Evolutionary conservation across 106 monocot species (phyloP).

Genomic region (Allium fistulosum): DNA sequence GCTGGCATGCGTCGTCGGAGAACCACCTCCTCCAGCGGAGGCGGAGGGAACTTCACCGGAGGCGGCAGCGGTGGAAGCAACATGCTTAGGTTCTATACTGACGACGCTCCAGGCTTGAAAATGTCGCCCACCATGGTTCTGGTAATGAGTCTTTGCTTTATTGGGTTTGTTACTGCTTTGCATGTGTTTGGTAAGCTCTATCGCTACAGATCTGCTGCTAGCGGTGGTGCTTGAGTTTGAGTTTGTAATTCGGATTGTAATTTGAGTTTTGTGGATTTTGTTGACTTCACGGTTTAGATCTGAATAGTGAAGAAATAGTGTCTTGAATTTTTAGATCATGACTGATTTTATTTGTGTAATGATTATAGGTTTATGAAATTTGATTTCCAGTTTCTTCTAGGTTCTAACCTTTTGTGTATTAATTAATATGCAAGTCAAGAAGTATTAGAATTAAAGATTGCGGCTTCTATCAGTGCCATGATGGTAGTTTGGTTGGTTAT

Average conservation of each 20-base stretch:
- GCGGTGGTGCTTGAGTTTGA: conserved; percentile 4
- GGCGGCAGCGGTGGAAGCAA: conserved; percentile 27
- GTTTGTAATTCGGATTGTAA: no score
- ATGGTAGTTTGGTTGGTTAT: no score
- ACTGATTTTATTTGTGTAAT: neutral
- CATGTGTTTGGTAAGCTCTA: conserved; percentile 95
- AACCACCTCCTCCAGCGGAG: conserved; percentile 1
- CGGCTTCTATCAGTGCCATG: no score
- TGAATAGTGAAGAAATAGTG: neutral
- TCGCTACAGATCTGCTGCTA: conserved; percentile 50
- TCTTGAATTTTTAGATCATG: neutral
- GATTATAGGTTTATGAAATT: neutral
- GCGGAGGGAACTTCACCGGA: conserved; percentile 9
- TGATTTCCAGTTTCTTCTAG: no score
- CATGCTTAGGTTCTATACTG: conserved; percentile 94
- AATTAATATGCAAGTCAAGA: no score
- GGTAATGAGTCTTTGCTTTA: conserved; percentile 94
- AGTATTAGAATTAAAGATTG: no score
- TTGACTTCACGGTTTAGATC: neutral
- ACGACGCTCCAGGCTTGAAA: conserved; percentile 89
- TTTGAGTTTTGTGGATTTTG: no score
- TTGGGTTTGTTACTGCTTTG: conserved; percentile 84
- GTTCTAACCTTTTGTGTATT: no score
- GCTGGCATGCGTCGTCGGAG: conserved; percentile 56
- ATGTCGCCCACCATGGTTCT: conserved; percentile 86